Evolutionary conservation across 768 basidiomycete genomes (phyloP), one percentile per base, ranked within the genome.

Genomic region (Galerina sulciceps): DNA sequence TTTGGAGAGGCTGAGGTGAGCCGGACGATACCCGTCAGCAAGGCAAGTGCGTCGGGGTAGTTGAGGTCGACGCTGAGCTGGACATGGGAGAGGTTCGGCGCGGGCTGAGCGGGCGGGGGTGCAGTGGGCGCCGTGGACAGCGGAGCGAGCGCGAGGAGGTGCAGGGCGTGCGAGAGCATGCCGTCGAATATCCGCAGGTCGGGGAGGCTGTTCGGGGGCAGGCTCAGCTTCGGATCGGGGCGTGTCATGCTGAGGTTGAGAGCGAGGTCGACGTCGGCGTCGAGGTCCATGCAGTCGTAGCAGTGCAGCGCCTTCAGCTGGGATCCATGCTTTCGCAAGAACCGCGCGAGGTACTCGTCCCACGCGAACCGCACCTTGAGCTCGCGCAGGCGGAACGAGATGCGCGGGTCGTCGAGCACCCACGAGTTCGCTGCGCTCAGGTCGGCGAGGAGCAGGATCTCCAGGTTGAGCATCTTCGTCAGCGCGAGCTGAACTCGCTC

Each of bases 361-460:
- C 85, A 87, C 6, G 70, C 61, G 48, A 85, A 75, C 44, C 75
- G 73, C n/a, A 87, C 66, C 22, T 73, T 76, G 4, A 79, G 76
- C 44, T 86, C 83, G 45, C 67, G 71, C 20, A 87, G 77, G 53
- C 79, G 79, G 71, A 85, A 86, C 14, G 73, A 52, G 47, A 74
- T 67, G 2, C 73, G 61, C 1, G 71, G 66, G 44, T 76, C 71
- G 62, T 78, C 68, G 58, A 86, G 67, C 17, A 86, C 67, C 82
- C 82, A 85, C 15, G 75, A 70, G 61, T 79, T 76, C 0, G 69
- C 34, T 57, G 67, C 68, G 5, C 70, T 61, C 18, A 75, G 67
- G 60, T 85, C 82, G 26, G 70, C 70, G 5, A 87, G 64, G 45
- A 73, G 58, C 22, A 86, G 75, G 8, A 53, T 61, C 46, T 84